Percentiles rank a stretch among this genome's conserved stretches.
These are phyloP conservation scores for Exophiala sp. DNA, from an alignment of 2,329 filamentous ascomycete genomes.

Conservation along the genomic window DNA sequence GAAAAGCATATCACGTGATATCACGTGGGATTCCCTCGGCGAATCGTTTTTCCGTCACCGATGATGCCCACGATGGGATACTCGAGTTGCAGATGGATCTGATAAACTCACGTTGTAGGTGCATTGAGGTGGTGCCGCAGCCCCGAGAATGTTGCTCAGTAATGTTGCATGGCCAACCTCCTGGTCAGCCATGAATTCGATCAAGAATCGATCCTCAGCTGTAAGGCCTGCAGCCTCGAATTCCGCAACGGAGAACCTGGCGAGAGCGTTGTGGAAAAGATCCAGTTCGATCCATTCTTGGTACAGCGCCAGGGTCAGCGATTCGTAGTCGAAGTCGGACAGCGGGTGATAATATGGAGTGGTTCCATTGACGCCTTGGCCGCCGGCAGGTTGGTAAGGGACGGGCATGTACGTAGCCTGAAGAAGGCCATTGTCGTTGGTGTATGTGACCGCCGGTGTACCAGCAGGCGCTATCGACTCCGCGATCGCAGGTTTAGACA, in stretches of 20 bases:
- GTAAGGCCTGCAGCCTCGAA: constrained; percentile 64
- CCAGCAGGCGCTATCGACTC: constrained; percentile 54
- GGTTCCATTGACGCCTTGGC: constrained; percentile 70
- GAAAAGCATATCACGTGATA: too few relatives aligned
- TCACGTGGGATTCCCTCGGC: too few relatives aligned
- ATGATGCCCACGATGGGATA: too few relatives aligned
- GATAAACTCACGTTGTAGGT: constrained; percentile 58
- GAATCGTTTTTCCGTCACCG: too few relatives aligned
- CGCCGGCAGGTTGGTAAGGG: constrained; percentile 66
- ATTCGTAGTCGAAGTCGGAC: constrained; percentile 79
- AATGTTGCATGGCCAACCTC: constrained; percentile 73
- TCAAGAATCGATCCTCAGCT: constrained; percentile 62
- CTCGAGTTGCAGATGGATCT: too few relatives aligned
- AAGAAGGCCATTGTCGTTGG: constrained; percentile 65
- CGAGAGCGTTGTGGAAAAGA: constrained; percentile 70
- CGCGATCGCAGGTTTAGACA: constrained; percentile 53
- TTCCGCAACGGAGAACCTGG: constrained; percentile 61
- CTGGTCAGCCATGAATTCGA: constrained; percentile 71
- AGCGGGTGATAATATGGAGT: constrained; percentile 50
- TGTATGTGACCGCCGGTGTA: constrained; percentile 56
- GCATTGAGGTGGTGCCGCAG: constrained; percentile 62
- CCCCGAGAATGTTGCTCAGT: constrained; percentile 66
- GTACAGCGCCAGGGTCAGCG: constrained; percentile 66
- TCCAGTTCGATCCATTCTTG: constrained; percentile 83
- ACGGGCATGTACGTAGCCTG: constrained; percentile 58